Evolutionary conservation across 2,329 filamentous ascomycete species (phyloP).

Genomic region (Fusarium nanum): DNA sequence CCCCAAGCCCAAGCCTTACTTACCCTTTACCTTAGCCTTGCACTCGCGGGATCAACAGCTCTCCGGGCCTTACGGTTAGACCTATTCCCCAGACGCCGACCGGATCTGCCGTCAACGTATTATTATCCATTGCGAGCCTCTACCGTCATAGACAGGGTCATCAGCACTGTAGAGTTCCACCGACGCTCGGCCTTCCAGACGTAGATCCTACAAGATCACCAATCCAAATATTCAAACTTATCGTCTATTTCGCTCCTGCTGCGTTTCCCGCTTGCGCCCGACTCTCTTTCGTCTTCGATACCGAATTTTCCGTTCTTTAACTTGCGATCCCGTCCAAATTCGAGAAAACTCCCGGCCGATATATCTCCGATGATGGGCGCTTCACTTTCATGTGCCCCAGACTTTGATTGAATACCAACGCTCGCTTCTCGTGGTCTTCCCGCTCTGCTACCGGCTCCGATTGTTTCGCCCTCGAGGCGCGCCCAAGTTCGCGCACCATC

Average conservation of each 20-base stretch:
- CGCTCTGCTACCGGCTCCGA: conserved; percentile 35
- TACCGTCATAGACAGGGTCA: conserved; percentile 28
- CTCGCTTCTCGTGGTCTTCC: conserved; percentile 38
- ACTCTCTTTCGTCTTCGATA: conserved; percentile 13
- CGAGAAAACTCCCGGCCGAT: conserved; percentile 30
- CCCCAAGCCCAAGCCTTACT: not conserved
- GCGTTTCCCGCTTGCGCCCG: conserved; percentile 19
- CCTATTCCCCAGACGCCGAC: conserved; percentile 16
- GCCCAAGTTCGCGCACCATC: conserved; percentile 48
- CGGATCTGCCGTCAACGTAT: conserved; percentile 12
- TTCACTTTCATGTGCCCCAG: conserved; percentile 44
- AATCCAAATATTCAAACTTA: conserved; percentile 10
- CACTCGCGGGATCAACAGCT: conserved; percentile 14
- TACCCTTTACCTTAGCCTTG: not conserved
- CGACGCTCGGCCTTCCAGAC: conserved; percentile 28
- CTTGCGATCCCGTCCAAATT: conserved; percentile 8
- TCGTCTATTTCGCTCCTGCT: not conserved
- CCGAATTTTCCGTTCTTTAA: conserved; percentile 3
- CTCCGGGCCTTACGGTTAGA: not conserved
- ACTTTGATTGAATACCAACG: conserved; percentile 46
- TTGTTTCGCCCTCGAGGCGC: conserved; percentile 39
- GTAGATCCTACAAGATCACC: conserved; percentile 32
- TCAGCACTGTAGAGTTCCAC: conserved; percentile 31
- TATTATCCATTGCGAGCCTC: conserved; percentile 28
- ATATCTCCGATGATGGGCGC: conserved; percentile 50